Evolutionary conservation across 2,329 filamentous ascomycete genomes (phyloP), one percentile per base, ranked within the genome.

Genomic region (Chaetomium sp.): DNA sequence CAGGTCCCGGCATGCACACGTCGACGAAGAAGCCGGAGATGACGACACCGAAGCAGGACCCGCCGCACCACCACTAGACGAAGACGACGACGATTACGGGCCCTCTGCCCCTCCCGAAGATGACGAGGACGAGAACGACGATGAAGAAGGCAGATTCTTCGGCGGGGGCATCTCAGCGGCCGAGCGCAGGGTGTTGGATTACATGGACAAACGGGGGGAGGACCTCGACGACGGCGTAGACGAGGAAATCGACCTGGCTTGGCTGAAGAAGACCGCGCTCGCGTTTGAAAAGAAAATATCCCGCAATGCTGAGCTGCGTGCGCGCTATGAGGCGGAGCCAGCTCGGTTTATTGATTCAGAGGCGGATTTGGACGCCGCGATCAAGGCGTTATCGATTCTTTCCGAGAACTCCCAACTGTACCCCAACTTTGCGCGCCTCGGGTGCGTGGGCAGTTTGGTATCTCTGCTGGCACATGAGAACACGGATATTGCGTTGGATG

Each of bases 71-170:
- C 76, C 73, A 43, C 72, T 74, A 40, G 61, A 64, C 19, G 9
- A 46, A 9, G 12, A 40, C 48, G 79, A 80, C 50, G 73, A 70
- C 36, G 69, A 74, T 62, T 74, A 74, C 56, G 75, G 75, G 12
- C 76, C 75, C 35, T 65, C 71, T 3, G 62, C 69, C 32, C 74
- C 77, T 1, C 79, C 80, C 9, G 74, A 74, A 2, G 76, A 78
- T 9, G 75, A 79, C 4, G 76, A 79, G 9, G 69, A 67, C 3
- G 70, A 11, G 40, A 14, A 65, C 54, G 88, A 92, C 62, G 91
- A 96, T 64, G 90, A 96, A 52, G 94, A 95, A 61, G 94, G 92
- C 1, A 86, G 94, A 9, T 99, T 99, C 76, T 99, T 96, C 65
- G 94, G 92, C 44, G 89, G 91, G 53, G 94, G 94, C 37, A 87